A percentile compares a stretch with the other conserved stretches of the same genome.
Conservation (phyloP, 2,329 filamentous ascomycete species). For the Colletotrichum tropicale region DNA sequence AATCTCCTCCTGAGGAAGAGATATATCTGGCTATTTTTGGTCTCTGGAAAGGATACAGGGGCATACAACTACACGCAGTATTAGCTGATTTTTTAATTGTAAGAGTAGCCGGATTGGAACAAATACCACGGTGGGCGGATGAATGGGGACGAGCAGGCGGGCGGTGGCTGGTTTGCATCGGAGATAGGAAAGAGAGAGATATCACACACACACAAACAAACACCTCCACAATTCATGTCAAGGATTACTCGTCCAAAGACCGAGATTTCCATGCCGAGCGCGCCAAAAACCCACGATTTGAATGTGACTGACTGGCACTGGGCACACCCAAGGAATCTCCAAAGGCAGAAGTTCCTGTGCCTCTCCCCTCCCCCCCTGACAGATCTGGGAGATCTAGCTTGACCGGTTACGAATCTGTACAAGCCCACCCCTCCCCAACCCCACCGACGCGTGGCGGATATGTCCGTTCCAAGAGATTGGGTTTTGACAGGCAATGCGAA, state of each 20-base stretch:
- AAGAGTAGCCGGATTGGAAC: not conserved
- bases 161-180: not conserved
- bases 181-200: not conserved
- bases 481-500: not conserved
- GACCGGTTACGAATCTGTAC: not conserved
- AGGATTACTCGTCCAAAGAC: not conserved
- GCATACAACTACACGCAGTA: not conserved
- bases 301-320: not conserved
- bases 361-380: not conserved
- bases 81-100: slow-evolving; percentile 12
- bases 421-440: not conserved
- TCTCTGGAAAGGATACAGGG: not conserved
- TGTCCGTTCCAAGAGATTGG: not conserved
- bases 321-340: not conserved
- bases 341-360: not conserved
- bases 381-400: not conserved
- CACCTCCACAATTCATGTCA: not conserved
- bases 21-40: not conserved
- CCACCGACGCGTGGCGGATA: not conserved
- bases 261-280: not conserved
- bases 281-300: not conserved
- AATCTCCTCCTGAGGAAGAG: not conserved
- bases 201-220: not conserved
- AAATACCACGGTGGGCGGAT: not conserved
- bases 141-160: not conserved